phyloP scores from a whole-genome alignment of 2,329 filamentous ascomycete species.

The Aspergillus fumigatiaffinis region DNA sequence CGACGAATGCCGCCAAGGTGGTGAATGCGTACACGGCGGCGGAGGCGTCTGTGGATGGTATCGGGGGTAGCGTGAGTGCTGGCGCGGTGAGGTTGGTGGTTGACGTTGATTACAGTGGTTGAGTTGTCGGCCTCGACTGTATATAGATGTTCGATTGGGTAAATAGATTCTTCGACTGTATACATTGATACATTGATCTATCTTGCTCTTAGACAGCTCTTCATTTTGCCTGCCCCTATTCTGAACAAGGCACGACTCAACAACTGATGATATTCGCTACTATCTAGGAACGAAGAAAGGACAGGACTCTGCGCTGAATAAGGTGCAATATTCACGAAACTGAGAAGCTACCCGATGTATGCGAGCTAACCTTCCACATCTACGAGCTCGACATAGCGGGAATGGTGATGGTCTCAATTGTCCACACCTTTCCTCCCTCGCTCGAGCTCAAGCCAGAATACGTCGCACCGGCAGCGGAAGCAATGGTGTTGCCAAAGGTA shows the following conservation, averaged over 20 bases:
- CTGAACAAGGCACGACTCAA: neutral
- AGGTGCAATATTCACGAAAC: too few species aligned
- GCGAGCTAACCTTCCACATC: neutral
- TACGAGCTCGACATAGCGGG: slow-evolving; percentile 26
- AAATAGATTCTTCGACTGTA: neutral
- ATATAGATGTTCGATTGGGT: neutral
- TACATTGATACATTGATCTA: neutral
- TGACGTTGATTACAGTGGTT: slow-evolving; percentile 24
- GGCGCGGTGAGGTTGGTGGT: slow-evolving; percentile 30
- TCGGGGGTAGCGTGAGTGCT: slow-evolving; percentile 29
- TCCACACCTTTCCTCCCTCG: slow-evolving; percentile 36
- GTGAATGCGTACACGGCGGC: slow-evolving; percentile 26
- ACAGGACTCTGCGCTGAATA: neutral
- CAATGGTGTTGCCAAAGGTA: slow-evolving; percentile 23
- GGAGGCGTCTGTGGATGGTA: slow-evolving; percentile 26
- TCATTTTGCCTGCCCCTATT: neutral
- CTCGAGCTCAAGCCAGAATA: slow-evolving; percentile 33
- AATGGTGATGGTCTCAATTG: slow-evolving; percentile 33
- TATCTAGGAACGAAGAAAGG: neutral
- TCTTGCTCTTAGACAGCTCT: neutral
- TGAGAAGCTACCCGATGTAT: too few species aligned
- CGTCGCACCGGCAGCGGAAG: slow-evolving; percentile 27
- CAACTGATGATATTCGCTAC: neutral
- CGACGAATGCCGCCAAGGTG: slow-evolving; percentile 17
- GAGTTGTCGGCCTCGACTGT: slow-evolving; percentile 1